Percentiles rank a stretch among this genome's conserved stretches.
Conservation (phyloP, 257 asterid genomes). For the Phtheirospermum japonicum region DNA sequence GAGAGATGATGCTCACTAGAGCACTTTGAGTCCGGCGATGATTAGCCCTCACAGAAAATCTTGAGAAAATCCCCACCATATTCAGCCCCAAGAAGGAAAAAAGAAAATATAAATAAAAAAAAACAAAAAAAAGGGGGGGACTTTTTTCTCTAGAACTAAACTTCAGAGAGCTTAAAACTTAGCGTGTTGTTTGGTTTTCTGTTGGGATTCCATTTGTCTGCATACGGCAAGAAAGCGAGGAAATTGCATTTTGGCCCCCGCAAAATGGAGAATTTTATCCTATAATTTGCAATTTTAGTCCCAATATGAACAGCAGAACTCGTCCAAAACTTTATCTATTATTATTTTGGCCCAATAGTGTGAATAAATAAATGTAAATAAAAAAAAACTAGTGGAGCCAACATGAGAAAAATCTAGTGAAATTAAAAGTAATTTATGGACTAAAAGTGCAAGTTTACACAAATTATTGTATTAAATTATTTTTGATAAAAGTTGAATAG, state of each 20-base stretch:
- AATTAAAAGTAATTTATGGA: too few relatives aligned
- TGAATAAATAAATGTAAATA: too few relatives aligned
- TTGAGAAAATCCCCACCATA: constrained; percentile 92
- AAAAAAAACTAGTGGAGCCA: too few relatives aligned
- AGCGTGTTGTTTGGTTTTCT: constrained; percentile 34
- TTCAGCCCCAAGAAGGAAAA: constrained; percentile 8
- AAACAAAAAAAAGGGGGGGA: background rate
- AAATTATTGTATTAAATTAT: background rate
- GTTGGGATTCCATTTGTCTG: constrained; percentile 31
- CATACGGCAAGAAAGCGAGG: background rate
- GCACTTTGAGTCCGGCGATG: constrained; percentile 95
- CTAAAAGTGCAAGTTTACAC: background rate
- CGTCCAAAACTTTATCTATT: too few relatives aligned
- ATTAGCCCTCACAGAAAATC: constrained; percentile 57
- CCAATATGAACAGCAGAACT: too few relatives aligned
- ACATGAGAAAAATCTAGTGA: too few relatives aligned
- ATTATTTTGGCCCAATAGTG: too few relatives aligned
- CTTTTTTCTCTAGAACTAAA: too few relatives aligned
- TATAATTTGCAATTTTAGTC: background rate
- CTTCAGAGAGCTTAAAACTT: constrained; percentile 19
- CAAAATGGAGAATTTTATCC: background rate
- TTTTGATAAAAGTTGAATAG: constrained; percentile 6
- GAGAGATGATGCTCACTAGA: constrained; percentile 40
- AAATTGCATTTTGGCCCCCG: background rate
- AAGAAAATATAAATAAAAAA: too few relatives aligned